A percentile compares a stretch with the other conserved stretches of the same genome.
phyloP scores from a whole-genome alignment of 495 filamentous ascomycete species.

The Pseudoneurospora amorphoporcata region DNA sequence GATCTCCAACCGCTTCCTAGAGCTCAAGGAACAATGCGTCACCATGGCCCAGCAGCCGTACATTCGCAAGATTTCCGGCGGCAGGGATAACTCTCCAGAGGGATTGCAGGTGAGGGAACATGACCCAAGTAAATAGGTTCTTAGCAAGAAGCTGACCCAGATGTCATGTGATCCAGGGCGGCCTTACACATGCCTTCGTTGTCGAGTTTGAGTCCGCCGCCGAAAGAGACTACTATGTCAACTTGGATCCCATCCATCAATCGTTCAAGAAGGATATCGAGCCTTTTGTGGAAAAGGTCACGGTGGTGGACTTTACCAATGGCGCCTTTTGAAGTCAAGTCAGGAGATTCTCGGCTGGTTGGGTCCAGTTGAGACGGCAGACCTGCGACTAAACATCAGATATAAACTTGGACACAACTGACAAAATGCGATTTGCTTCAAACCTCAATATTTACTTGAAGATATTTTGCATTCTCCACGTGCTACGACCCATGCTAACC shows the following conservation, averaged over 20 bases:
- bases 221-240: slow-evolving; percentile 48
- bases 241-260: slow-evolving; percentile 39
- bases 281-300: slow-evolving; percentile 26
- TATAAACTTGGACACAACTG: background rate
- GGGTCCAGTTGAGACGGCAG: background rate
- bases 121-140: background rate
- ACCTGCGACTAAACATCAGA: background rate
- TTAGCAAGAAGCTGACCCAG: background rate
- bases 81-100: slow-evolving; percentile 54
- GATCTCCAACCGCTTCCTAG: slow-evolving; percentile 20
- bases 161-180: slow-evolving; percentile 28
- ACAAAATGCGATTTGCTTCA: background rate
- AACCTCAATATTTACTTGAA: background rate
- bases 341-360: background rate
- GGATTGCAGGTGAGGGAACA: slow-evolving; percentile 43
- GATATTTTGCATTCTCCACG: background rate
- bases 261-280: slow-evolving; percentile 31
- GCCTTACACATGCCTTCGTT: slow-evolving; percentile 51
- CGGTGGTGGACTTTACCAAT: slow-evolving; percentile 35
- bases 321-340: slow-evolving; percentile 18
- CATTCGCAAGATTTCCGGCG: slow-evolving; percentile 48
- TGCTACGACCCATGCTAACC: background rate
- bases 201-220: slow-evolving; percentile 47
- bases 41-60: slow-evolving; percentile 43
- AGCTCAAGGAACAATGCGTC: slow-evolving; percentile 34